Percentiles rank a stretch among this genome's conserved stretches.
Evolutionary conservation across 192 early-diverging fungal species (phyloP).

Genomic region (Linnemannia hyalina): DNA sequence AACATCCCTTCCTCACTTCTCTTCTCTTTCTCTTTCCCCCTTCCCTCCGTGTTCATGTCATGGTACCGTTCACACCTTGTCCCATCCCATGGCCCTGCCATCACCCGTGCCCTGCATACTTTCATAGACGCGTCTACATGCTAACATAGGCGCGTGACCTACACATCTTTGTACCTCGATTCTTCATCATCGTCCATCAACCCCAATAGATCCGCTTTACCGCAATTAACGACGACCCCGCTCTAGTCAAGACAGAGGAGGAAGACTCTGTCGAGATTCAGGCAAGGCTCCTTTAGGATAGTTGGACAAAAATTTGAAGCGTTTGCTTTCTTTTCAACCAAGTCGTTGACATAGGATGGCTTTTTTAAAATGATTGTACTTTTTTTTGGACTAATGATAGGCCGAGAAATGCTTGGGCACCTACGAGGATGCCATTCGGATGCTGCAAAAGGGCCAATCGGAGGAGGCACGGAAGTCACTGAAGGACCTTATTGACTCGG

Average conservation of each 20-base stretch:
- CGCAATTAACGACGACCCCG: slow-evolving; percentile 44
- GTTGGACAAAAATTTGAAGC: neutral
- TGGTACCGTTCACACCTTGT: neutral
- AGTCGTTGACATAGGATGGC: neutral
- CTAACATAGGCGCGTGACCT: neutral
- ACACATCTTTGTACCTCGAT: neutral
- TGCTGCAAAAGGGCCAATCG: slow-evolving; percentile 56
- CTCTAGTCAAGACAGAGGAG: slow-evolving; percentile 34
- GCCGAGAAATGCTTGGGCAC: slow-evolving; percentile 59
- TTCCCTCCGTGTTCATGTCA: neutral
- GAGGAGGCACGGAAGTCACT: slow-evolving; percentile 52
- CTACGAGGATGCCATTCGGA: slow-evolving; percentile 59
- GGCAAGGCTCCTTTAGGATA: slow-evolving; percentile 7
- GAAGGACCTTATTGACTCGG: slow-evolving; percentile 54
- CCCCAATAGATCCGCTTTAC: slow-evolving; percentile 49
- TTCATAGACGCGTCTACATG: neutral
- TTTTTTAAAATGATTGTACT: neutral
- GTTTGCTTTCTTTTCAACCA: neutral
- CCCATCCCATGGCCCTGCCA: neutral
- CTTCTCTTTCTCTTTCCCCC: neutral
- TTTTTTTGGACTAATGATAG: slow-evolving; percentile 27
- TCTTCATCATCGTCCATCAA: neutral
- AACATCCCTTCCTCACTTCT: neutral
- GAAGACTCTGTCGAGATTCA: slow-evolving; percentile 57
- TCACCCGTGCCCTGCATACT: neutral